Conservation (phyloP, 139 green algal genomes). For the Coccomyxa sp. region DNA sequence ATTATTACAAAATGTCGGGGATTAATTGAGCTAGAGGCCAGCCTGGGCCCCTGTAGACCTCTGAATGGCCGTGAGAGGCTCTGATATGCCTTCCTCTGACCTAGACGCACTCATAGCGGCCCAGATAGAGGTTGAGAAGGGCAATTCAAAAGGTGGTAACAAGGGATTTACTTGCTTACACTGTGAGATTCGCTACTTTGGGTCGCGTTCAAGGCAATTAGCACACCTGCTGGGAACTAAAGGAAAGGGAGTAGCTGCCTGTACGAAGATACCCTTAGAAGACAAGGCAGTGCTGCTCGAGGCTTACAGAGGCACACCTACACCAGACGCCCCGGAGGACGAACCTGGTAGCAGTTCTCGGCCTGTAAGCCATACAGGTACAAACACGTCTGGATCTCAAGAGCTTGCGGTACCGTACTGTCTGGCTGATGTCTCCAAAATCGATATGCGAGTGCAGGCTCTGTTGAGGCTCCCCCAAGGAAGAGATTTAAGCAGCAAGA, state of each 20-base stretch:
- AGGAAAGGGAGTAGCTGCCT: neutral
- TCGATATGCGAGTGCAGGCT: neutral
- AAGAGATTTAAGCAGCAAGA: neutral
- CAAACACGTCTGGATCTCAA: neutral
- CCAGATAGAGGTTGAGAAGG: too few relatives aligned
- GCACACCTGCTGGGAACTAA: neutral
- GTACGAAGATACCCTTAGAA: neutral
- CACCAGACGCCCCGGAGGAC: too few relatives aligned
- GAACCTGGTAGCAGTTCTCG: neutral
- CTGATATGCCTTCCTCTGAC: too few relatives aligned
- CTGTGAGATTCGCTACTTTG: neutral
- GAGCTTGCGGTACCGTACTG: neutral
- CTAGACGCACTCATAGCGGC: too few relatives aligned
- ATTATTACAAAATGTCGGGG: too few relatives aligned
- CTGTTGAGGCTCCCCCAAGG: neutral
- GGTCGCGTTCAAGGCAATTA: neutral
- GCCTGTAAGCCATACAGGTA: neutral
- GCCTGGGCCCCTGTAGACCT: too few relatives aligned
- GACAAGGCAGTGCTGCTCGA: neutral
- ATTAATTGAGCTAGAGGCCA: too few relatives aligned
- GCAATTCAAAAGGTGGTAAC: neutral
- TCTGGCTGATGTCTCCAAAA: neutral
- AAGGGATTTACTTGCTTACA: neutral
- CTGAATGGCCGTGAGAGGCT: too few relatives aligned
- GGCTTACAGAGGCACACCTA: neutral